These are phyloP conservation scores for Syzygium grande DNA, from an alignment of 345 rosid species.

Conservation along the genomic window DNA sequence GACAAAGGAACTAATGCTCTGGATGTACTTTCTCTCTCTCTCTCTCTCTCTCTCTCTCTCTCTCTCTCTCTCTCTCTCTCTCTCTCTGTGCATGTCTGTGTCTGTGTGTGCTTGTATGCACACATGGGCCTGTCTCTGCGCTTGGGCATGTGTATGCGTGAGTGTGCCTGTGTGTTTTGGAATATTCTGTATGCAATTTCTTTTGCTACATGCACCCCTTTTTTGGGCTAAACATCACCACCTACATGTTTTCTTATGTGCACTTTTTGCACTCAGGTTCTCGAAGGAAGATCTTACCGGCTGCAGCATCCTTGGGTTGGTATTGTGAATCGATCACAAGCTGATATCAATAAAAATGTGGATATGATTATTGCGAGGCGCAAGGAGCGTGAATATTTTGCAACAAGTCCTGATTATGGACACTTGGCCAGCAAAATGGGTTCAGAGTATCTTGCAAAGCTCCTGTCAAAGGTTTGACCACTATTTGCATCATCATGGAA, in stretches of 20 bases:
- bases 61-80: neutral
- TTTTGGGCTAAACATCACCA: neutral
- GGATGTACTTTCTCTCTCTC: slow-evolving; percentile 42
- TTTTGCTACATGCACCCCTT: neutral
- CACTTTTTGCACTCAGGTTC: slow-evolving; percentile 39
- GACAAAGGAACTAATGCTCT: slow-evolving; percentile 97
- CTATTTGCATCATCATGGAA: neutral
- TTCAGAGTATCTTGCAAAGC: slow-evolving; percentile 90
- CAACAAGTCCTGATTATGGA: slow-evolving; percentile 87
- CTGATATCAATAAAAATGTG: slow-evolving; percentile 82
- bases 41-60: slow-evolving; percentile 16
- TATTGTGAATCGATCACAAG: slow-evolving; percentile 95
- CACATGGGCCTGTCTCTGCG: neutral
- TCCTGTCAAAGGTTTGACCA: slow-evolving; percentile 73
- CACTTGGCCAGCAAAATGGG: slow-evolving; percentile 94
- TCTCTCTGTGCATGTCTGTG: neutral
- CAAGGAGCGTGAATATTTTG: slow-evolving; percentile 84
- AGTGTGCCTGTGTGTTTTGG: neutral
- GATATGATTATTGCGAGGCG: slow-evolving; percentile 90
- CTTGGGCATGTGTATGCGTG: neutral
- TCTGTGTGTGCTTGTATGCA: neutral
- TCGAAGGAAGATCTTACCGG: slow-evolving; percentile 87
- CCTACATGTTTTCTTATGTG: neutral
- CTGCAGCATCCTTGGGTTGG: slow-evolving; percentile 98
- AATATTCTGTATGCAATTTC: neutral